Base-by-base conservation (phyloP, 306 rosid species). In the Ziziphus jujuba region DNA sequence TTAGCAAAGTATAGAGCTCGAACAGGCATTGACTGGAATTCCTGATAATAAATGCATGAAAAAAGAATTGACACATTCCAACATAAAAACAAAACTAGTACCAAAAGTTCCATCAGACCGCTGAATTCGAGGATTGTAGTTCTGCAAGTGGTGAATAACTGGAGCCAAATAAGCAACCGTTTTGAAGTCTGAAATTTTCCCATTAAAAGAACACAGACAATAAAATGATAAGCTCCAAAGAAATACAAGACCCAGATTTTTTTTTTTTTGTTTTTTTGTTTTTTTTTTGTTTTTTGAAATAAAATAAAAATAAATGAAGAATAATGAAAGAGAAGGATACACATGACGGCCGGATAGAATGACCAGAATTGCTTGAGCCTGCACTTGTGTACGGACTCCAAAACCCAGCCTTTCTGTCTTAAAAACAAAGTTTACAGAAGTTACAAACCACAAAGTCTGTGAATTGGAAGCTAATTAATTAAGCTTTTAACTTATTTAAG, bases 91-190 rank as follows among this genome's bases (percentile, higher is more conserved):
- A 14, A n/a, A 54, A 52, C 9, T 72, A 80, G 3, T 57, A 91
- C 97, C 95, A 70, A 83, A 88, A 51, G 96, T 88, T 68, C 99
- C 99, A 66, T 83, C 95, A 35, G 90, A 67, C 45, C 99, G 88
- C 68, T 85, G 80, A 61, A 88, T 73, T 76, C 90, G 72, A 31
- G 81, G 80, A 33, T 81, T 72, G 49, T 75, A 75, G 44, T 69
- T 75, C 78, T 79, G 88, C 83, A 93, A 76, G 68, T 78, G 84
- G 80, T 90, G 96, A 67, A 93, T 61, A 15, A 93, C 82, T 1
- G 99, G 99, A 80, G 91, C 96, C 75, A 93, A 59, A 71, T 90
- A 93, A 4, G 95, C 95, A 60, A 82, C 63, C 14, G 97, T 93
- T 67, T 93, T 93, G 52, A 21, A 93, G 74, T 54, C 97, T 90